Base-by-base conservation (phyloP, 2,329 filamentous ascomycete species). In the Pseudogymnoascus sp. region DNA sequence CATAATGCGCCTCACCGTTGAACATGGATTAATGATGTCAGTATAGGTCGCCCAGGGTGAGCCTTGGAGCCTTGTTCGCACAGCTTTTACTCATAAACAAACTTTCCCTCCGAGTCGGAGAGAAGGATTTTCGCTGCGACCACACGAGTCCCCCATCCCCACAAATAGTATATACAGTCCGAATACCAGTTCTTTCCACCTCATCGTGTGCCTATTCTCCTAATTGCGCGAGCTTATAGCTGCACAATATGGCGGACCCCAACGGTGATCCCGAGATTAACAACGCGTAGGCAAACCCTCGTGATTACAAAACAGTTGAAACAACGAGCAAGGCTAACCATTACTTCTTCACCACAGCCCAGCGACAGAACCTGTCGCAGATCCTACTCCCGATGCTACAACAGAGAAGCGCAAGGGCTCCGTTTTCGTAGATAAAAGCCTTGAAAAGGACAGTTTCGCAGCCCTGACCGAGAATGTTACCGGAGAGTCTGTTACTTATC, bases 401-500 rank as follows among this genome's bases (percentile, higher is more conserved):
- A 11, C 25, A 8, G 21, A 37, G n/a, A 11, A 40, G 59, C 64
- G 65, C 44, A 67, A 68, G 44, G 59, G 37, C 10, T 69, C 67
- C 8, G 59, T 66, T 34, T 66, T 69, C 31, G 42, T 50, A 8
- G 66, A 70, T 61, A 59, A 65, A 14, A 60, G 59, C 37, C 62
- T 28, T 21, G 64, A 64, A 28, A 67, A 66, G 40, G 65, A 65
- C 11, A 69, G 61, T 18, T 59, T 70, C n/a, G 67, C 66, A 10
- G 67, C 65, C 3, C 42, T 70, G 21, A 68, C 64, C 1, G 44
- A 69, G 16, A 70, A 70, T 40, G 64, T 63, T 5, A 69, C 69
- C 5, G 69, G 69, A 65, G 69, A 70, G 68, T 69, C 25, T 1
- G 68, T 66, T 12, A 23, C 18, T 23, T 23, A 53, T 4, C 5